Evolutionary conservation across 345 rosid genomes (phyloP).

Genomic region (Lepidium didymum): DNA sequence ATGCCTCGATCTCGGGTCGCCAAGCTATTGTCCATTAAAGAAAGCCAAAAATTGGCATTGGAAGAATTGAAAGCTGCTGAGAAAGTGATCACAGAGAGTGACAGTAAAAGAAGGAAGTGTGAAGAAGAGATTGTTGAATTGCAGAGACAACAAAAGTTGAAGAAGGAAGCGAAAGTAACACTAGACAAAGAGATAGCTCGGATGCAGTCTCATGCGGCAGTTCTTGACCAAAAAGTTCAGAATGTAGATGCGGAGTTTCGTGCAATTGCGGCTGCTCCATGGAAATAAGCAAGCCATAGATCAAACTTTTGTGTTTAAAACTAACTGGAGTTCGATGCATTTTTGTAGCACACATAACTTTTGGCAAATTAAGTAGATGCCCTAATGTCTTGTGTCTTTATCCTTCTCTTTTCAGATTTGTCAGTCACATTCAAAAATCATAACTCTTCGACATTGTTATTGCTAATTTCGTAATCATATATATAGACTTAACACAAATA

Average conservation of each 20-base stretch:
- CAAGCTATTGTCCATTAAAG: constrained; percentile 42
- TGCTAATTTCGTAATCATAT: neutral
- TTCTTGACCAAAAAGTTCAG: constrained; percentile 20
- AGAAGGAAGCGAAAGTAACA: too few relatives aligned
- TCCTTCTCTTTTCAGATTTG: neutral
- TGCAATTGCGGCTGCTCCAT: constrained; percentile 37
- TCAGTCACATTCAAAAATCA: neutral
- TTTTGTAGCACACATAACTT: neutral
- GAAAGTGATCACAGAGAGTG: constrained; percentile 30
- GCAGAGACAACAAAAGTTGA: constrained; percentile 24
- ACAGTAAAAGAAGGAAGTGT: constrained; percentile 22
- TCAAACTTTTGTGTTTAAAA: neutral
- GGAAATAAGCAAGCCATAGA: constrained; percentile 26
- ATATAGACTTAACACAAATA: neutral
- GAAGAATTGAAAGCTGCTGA: constrained; percentile 33
- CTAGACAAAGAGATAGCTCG: too few relatives aligned
- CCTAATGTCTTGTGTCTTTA: neutral
- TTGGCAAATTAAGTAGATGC: neutral
- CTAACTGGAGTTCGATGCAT: neutral
- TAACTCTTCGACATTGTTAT: neutral
- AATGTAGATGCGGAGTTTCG: constrained; percentile 25
- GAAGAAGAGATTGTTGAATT: constrained; percentile 33
- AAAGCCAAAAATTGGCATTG: constrained; percentile 27
- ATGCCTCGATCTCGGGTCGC: constrained; percentile 33
- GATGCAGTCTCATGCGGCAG: constrained; percentile 19